These are phyloP conservation scores for Inga laurina DNA, from an alignment of 306 rosid species.

Conservation along the genomic window DNA sequence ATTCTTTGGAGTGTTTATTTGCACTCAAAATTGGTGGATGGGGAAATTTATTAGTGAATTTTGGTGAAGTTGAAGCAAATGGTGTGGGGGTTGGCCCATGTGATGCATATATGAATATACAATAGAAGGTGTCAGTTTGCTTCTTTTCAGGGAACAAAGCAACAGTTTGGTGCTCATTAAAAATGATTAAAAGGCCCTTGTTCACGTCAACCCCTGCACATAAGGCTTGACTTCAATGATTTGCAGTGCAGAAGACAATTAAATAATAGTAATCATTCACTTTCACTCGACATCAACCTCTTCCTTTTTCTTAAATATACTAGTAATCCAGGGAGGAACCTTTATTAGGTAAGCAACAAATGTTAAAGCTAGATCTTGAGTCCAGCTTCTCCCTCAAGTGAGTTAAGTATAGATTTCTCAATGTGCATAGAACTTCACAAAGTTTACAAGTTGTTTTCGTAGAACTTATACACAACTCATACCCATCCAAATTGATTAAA, in stretches of 20 bases:
- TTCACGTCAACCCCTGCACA: background rate
- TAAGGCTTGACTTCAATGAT: background rate
- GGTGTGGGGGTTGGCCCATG: background rate
- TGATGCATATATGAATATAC: background rate
- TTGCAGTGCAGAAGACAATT: background rate
- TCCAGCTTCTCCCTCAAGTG: background rate
- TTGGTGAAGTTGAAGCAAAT: background rate
- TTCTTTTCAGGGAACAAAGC: slow-evolving; percentile 13
- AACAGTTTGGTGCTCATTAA: background rate
- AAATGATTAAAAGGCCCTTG: background rate
- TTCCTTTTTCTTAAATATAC: background rate
- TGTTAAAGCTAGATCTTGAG: background rate
- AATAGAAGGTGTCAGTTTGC: background rate
- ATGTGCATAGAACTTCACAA: background rate
- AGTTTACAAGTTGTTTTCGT: background rate
- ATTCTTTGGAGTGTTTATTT: background rate
- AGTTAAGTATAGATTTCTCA: background rate
- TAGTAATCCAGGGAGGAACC: background rate
- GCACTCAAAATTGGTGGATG: background rate
- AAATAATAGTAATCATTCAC: background rate
- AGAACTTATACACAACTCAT: background rate
- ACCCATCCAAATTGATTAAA: background rate
- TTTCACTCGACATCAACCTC: background rate
- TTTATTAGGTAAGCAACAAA: background rate
- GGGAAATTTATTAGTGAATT: background rate